Evolutionary conservation across 1,139 yeast species (phyloP).

Genomic region (Geotrichum reessii): DNA sequence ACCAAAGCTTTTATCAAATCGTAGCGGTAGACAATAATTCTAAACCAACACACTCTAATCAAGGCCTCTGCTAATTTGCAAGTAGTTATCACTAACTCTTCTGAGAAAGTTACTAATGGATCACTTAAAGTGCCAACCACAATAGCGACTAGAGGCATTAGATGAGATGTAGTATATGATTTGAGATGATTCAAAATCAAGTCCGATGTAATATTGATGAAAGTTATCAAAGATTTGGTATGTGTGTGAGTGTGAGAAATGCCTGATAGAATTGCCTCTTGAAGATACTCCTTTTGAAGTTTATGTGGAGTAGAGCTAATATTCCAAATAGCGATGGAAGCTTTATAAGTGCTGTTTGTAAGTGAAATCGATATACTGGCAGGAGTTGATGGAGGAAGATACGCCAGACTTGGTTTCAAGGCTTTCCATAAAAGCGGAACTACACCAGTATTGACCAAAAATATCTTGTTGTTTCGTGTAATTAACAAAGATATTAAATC

Average conservation of each 20-base stretch:
- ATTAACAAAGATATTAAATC: conserved; percentile 34
- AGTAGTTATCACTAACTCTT: conserved; percentile 24
- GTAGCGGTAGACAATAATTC: conserved; percentile 32
- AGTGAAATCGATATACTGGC: conserved; percentile 25
- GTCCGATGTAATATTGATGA: conserved; percentile 8
- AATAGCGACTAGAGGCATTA: conserved; percentile 26
- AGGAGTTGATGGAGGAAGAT: conserved; percentile 46
- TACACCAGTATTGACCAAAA: conserved; percentile 41
- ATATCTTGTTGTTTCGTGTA: conserved; percentile 25
- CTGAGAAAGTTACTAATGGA: conserved; percentile 31
- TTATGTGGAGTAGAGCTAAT: neutral
- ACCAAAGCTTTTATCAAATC: conserved; percentile 37
- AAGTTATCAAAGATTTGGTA: conserved; percentile 7
- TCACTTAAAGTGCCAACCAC: conserved; percentile 30
- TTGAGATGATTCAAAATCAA: conserved; percentile 16
- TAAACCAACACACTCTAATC: conserved; percentile 34
- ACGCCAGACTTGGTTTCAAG: conserved; percentile 40
- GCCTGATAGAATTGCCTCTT: conserved; percentile 23
- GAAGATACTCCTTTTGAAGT: conserved; percentile 15
- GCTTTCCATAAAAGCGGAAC: conserved; percentile 42
- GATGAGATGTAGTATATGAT: conserved; percentile 27
- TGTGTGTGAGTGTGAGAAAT: conserved; percentile 18
- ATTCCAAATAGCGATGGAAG: conserved; percentile 24
- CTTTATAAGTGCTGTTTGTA: conserved; percentile 24
- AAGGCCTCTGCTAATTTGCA: conserved; percentile 25